Evolutionary conservation across 2,329 filamentous ascomycete species (phyloP).

Genomic region (Colletotrichum incanum): DNA sequence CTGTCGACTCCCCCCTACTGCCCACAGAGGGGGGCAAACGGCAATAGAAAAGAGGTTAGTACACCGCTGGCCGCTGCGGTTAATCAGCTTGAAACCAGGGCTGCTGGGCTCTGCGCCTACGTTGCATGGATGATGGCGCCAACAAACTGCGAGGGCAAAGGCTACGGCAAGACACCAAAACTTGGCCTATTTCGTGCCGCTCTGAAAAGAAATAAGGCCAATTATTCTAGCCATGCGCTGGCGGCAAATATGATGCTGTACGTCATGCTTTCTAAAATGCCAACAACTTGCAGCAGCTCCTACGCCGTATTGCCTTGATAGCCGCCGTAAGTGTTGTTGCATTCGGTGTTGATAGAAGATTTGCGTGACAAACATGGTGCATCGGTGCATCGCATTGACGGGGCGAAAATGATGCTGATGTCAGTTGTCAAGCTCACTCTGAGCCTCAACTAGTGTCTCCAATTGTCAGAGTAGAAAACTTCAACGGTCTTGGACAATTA

Average conservation of each 20-base stretch:
- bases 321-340: not conserved
- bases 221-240: slow-evolving; percentile 19
- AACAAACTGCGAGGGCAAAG: not conserved
- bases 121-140: slow-evolving; percentile 30
- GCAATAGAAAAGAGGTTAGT: not conserved
- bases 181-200: slow-evolving; percentile 24
- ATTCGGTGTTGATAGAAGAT: not conserved
- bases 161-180: slow-evolving; percentile 4
- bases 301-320: not conserved
- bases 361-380: not conserved
- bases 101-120: not conserved
- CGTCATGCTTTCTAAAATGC: slow-evolving; percentile 9
- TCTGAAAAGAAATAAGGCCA: slow-evolving; percentile 20
- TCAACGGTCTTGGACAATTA: too few relatives aligned
- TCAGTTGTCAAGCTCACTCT: not conserved
- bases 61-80: slow-evolving; percentile 18
- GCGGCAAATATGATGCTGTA: slow-evolving; percentile 6
- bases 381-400: not conserved
- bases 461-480: not conserved
- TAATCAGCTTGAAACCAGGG: slow-evolving; percentile 39
- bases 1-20: not conserved
- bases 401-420: not conserved
- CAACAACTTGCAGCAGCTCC: too few relatives aligned
- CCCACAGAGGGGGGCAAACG: not conserved
- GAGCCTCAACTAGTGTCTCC: not conserved